A percentile compares a stretch with the other conserved stretches of the same genome.
Evolutionary conservation across 2,329 filamentous ascomycete species (phyloP).

Genomic region (Alternaria incomplexa): DNA sequence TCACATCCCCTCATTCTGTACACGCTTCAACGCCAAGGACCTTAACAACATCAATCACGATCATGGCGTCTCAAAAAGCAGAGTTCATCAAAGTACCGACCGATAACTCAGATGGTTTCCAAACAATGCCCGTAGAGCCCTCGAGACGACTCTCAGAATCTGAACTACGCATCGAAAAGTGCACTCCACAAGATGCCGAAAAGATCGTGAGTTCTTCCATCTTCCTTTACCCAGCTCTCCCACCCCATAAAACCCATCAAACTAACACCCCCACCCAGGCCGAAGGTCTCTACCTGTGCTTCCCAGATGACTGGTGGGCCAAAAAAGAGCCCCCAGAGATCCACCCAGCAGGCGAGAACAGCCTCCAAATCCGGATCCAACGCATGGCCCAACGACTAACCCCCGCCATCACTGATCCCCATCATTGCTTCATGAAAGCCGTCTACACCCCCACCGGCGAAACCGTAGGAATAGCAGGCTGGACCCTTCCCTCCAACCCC

Average conservation of each 20-base stretch:
- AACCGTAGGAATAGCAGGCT: conserved; percentile 37
- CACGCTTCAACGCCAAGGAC: fast-evolving
- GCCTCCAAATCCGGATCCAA: conserved; percentile 10
- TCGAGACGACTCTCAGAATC: conserved; percentile 22
- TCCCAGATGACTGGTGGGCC: conserved; percentile 27
- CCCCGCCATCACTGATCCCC: conserved; percentile 19
- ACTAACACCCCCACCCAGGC: conserved; percentile 22
- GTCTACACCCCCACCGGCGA: conserved; percentile 21
- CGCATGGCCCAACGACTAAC: conserved; percentile 30
- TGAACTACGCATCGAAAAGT: conserved; percentile 25
- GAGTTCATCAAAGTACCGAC: conserved; percentile 24
- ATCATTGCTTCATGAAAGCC: conserved; percentile 39
- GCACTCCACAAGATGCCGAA: conserved; percentile 21
- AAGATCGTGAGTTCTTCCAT: conserved; percentile 18
- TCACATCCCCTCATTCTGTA: neutral
- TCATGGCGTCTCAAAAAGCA: conserved; percentile 21
- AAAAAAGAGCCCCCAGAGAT: conserved; percentile 28
- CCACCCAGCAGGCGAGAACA: conserved; percentile 13
- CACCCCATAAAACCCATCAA: neutral
- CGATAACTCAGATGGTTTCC: neutral
- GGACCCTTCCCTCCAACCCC: conserved; percentile 26
- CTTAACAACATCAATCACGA: neutral
- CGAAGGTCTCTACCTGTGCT: conserved; percentile 36
- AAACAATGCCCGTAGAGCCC: conserved; percentile 30
- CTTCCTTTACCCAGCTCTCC: too few species aligned